These are phyloP conservation scores for Bruguiera parviflora DNA, from an alignment of 345 rosid genomes.

Conservation along the genomic window DNA sequence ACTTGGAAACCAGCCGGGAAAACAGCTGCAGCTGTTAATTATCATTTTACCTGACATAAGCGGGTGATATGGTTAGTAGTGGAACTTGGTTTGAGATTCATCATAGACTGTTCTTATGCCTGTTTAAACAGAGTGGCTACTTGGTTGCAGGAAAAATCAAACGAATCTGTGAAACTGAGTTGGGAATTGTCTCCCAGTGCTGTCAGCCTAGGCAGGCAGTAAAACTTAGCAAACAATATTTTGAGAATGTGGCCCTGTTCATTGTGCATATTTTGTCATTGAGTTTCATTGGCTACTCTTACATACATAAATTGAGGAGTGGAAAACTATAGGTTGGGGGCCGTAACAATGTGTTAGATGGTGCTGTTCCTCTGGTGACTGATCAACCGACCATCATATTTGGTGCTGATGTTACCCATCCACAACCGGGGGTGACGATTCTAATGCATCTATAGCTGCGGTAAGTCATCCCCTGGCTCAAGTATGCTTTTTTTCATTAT, in stretches of 20 bases:
- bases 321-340: constrained; percentile 57
- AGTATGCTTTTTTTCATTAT: not conserved
- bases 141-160: constrained; percentile 49
- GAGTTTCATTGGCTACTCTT: not conserved
- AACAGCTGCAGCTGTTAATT: constrained; percentile 51
- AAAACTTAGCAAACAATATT: constrained; percentile 45
- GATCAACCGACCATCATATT: constrained; percentile 65
- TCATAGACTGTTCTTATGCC: not conserved
- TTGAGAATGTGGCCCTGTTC: constrained; percentile 54
- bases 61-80: constrained; percentile 58
- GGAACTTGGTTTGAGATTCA: not conserved
- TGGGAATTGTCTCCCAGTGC: constrained; percentile 79
- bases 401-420: constrained; percentile 87
- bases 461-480: constrained; percentile 28
- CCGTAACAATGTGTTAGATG: constrained; percentile 56
- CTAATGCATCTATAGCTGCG: constrained; percentile 79
- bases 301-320: not conserved
- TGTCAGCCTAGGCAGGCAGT: constrained; percentile 49
- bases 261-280: not conserved
- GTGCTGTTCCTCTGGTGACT: constrained; percentile 57
- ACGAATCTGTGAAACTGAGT: constrained; percentile 62
- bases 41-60: constrained; percentile 57
- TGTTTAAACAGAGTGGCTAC: not conserved
- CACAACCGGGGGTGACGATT: constrained; percentile 71
- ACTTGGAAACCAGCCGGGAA: constrained; percentile 9